A percentile compares a stretch with the other conserved stretches of the same genome.
These are phyloP conservation scores for Microascus cirrosus DNA, from an alignment of 2,329 filamentous ascomycete genomes.

Conservation along the genomic window DNA sequence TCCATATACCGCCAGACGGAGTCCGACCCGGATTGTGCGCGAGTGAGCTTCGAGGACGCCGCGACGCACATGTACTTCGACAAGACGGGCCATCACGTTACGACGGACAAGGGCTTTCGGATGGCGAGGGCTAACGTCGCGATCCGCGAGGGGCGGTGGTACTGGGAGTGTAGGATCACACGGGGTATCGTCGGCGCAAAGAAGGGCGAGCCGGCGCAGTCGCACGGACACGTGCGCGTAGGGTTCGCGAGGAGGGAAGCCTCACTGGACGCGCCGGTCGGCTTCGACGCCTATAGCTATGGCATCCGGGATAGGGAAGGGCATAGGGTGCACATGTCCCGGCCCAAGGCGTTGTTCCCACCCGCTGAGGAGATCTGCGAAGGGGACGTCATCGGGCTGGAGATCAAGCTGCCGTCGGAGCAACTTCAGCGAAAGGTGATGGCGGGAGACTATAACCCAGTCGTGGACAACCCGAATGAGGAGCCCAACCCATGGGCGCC, in stretches of 20 bases:
- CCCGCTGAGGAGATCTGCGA: slow-evolving; percentile 70
- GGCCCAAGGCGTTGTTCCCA: slow-evolving; percentile 81
- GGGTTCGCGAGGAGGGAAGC: slow-evolving; percentile 79
- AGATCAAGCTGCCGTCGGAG: slow-evolving; percentile 82
- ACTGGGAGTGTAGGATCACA: slow-evolving; percentile 87
- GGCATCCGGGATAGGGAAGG: slow-evolving; percentile 82
- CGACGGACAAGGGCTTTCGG: slow-evolving; percentile 85
- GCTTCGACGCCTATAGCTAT: slow-evolving; percentile 88
- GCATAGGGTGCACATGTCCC: slow-evolving; percentile 86
- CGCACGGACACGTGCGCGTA: slow-evolving; percentile 61
- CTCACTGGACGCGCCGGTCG: slow-evolving; percentile 71
- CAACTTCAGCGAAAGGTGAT: slow-evolving; percentile 81
- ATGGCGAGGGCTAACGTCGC: slow-evolving; percentile 86
- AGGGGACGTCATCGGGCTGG: slow-evolving; percentile 87
- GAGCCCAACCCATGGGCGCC: slow-evolving; percentile 41
- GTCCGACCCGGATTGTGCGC: slow-evolving; percentile 67
- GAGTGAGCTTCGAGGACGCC: slow-evolving; percentile 87
- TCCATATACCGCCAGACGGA: slow-evolving; percentile 85
- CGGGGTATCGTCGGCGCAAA: slow-evolving; percentile 51
- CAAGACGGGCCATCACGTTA: slow-evolving; percentile 62
- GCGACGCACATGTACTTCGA: slow-evolving; percentile 79
- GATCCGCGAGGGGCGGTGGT: slow-evolving; percentile 79
- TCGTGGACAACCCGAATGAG: slow-evolving; percentile 58
- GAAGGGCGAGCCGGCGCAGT: slow-evolving; percentile 30
- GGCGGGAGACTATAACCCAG: slow-evolving; percentile 76